A percentile compares a stretch with the other conserved stretches of the same genome.
phyloP scores from a whole-genome alignment of 2,329 filamentous ascomycete species.

The Penicillium verrucosum region DNA sequence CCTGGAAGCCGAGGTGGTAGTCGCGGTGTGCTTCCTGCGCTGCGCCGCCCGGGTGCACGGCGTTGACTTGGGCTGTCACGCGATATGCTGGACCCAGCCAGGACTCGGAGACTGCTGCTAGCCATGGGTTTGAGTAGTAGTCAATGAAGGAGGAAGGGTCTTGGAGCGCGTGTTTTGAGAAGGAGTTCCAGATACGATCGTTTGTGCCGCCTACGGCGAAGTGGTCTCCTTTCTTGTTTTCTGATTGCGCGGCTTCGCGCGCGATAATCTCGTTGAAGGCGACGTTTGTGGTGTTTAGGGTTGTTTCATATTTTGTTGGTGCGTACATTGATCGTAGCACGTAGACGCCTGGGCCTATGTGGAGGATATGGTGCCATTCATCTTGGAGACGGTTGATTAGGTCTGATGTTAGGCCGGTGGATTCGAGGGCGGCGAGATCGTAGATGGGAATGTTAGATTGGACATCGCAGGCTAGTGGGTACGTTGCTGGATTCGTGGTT shows the following conservation, averaged over 20 bases:
- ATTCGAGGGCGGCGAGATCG: conserved; percentile 41
- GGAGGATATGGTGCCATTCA: conserved; percentile 59
- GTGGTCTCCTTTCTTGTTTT: conserved; percentile 53
- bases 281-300: conserved; percentile 49
- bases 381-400: conserved; percentile 51
- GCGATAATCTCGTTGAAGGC: conserved; percentile 52
- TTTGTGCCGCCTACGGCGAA: conserved; percentile 58
- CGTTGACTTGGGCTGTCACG: conserved; percentile 61
- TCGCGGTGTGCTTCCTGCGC: conserved; percentile 60
- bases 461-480: conserved; percentile 49
- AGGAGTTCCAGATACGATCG: conserved; percentile 64
- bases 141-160: conserved; percentile 53
- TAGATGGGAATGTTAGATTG: conserved; percentile 57
- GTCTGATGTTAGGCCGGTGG: conserved; percentile 22
- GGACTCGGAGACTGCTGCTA: conserved; percentile 50
- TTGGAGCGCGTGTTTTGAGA: conserved; percentile 57
- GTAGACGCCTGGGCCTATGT: conserved; percentile 58
- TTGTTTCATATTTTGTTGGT: conserved; percentile 29
- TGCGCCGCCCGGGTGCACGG: conserved; percentile 57
- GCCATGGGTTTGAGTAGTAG: conserved; percentile 62
- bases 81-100: conserved; percentile 62
- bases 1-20: conserved; percentile 64
- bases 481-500: conserved; percentile 36
- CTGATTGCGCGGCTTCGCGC: conserved; percentile 37
- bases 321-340: conserved; percentile 54